Evolutionary conservation across 164 flowering plant genomes (phyloP), one percentile per base, ranked within the genome.

Genomic region (Sextonia rubra): DNA sequence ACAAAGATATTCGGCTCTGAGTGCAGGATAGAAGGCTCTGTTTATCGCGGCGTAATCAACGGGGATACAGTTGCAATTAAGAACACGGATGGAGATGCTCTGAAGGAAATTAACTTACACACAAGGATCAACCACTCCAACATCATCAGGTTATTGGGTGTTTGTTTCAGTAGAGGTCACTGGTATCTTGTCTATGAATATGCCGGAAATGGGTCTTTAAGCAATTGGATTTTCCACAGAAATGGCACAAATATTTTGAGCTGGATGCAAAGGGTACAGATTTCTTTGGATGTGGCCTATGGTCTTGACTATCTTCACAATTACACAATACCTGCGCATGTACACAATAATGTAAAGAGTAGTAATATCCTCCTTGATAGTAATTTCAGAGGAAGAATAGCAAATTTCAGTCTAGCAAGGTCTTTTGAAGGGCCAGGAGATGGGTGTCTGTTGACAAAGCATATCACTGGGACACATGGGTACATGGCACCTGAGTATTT

Each of bases 81-180:
- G 67, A 80, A 64, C 69, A 74, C 73, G 79, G 78, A 27, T 0
- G 56, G 26, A 22, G 83, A 84, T 73, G 83, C 78, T 6, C 77
- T 80, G 11, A 80, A 82, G 68, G 93, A 88, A 73, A 77, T 87
- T 49, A 83, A 75, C 48, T 65, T 88, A 61, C 82, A 86, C 66
- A 80, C 72, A 56, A 85, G 74, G 75, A 70, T 89, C 71, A 89
- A 89, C 72, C 97, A 93, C 60, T 81, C 79, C 81, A 93, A 88
- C 75, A 70, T 93, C 72, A 77, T 88, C 24, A 71, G 74, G 58
- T 88, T 90, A 18, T 64, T 74, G 25, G 93, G 93, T 26, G 67
- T 75, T 23, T 85, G 92, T 47, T 65, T 76, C 44, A 72, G 78
- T 24, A 49, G 80, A 0, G 87, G 86, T 22, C 14, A 37, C 12